A percentile compares a stretch with the other conserved stretches of the same genome.
Conservation (phyloP, 106 monocot genomes). For the Iris macrosiphon region DNA sequence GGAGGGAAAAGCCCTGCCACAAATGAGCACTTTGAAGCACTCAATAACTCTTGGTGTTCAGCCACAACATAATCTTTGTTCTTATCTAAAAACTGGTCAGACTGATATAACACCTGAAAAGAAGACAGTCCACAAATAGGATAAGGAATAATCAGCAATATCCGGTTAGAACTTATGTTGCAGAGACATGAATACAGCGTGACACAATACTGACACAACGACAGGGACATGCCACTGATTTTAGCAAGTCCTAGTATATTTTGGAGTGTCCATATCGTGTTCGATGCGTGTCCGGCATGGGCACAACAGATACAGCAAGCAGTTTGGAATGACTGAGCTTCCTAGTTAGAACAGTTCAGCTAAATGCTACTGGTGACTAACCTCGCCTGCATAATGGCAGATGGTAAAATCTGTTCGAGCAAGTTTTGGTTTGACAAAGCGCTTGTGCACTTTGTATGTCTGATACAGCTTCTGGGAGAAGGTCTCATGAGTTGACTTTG, state of each 20-base stretch:
- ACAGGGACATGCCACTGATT: background rate
- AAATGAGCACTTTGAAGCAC: constrained; percentile 85
- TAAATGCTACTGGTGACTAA: constrained; percentile 12
- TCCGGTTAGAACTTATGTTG: too few relatives aligned
- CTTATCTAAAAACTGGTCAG: constrained; percentile 93
- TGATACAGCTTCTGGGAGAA: constrained; percentile 98
- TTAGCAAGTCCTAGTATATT: too few relatives aligned
- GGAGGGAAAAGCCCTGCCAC: constrained; percentile 83
- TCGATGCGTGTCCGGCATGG: too few relatives aligned
- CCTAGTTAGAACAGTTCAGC: background rate
- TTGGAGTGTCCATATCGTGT: too few relatives aligned
- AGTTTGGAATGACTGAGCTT: too few relatives aligned
- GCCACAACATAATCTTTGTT: constrained; percentile 98
- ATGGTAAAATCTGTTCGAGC: constrained; percentile 91
- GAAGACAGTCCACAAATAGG: background rate
- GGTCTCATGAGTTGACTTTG: constrained; percentile 94
- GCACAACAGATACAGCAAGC: too few relatives aligned
- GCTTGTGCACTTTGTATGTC: constrained; percentile 75
- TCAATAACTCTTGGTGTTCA: constrained; percentile 87
- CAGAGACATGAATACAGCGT: too few relatives aligned
- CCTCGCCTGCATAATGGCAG: constrained; percentile 96
- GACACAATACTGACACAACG: too few relatives aligned
- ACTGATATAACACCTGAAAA: constrained; percentile 81
- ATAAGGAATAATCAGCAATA: background rate
- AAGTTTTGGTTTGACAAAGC: constrained; percentile 93